phyloP scores from a whole-genome alignment of 2,329 filamentous ascomycete species.

The Trichophyton equinum region DNA sequence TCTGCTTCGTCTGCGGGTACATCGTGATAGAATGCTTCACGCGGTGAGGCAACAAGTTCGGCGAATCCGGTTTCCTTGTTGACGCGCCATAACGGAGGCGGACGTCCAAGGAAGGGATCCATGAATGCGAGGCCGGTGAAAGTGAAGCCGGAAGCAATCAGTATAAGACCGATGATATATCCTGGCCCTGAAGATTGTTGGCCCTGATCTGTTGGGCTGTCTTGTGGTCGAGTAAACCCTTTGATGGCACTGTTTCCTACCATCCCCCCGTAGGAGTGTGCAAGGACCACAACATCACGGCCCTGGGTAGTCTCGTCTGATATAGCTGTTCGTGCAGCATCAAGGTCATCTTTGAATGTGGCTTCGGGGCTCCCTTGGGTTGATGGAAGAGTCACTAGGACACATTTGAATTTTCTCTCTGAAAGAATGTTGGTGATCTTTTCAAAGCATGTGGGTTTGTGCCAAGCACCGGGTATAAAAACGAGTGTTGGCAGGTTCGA shows the following conservation, averaged over 20 bases:
- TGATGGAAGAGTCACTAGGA: background rate
- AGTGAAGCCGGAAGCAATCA: background rate
- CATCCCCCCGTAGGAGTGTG: background rate
- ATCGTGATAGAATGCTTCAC: background rate
- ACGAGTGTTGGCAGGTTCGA: background rate
- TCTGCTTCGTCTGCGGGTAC: background rate
- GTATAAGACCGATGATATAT: background rate
- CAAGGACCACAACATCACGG: background rate
- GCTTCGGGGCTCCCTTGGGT: background rate
- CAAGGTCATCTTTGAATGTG: background rate
- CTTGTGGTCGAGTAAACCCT: background rate
- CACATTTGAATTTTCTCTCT: background rate
- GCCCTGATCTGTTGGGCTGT: background rate
- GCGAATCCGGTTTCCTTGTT: background rate
- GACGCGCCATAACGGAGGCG: background rate
- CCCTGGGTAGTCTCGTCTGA: background rate
- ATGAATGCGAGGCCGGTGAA: background rate
- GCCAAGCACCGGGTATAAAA: background rate
- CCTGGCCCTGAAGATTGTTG: background rate
- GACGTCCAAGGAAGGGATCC: background rate
- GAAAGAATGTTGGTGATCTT: background rate
- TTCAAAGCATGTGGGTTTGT: background rate
- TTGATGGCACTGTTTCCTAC: background rate
- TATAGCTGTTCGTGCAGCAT: background rate
- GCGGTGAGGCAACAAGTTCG: background rate